Conservation (phyloP, 225 moss, liverwort and hornwort species). For the Marchantia polymorpha region DNA sequence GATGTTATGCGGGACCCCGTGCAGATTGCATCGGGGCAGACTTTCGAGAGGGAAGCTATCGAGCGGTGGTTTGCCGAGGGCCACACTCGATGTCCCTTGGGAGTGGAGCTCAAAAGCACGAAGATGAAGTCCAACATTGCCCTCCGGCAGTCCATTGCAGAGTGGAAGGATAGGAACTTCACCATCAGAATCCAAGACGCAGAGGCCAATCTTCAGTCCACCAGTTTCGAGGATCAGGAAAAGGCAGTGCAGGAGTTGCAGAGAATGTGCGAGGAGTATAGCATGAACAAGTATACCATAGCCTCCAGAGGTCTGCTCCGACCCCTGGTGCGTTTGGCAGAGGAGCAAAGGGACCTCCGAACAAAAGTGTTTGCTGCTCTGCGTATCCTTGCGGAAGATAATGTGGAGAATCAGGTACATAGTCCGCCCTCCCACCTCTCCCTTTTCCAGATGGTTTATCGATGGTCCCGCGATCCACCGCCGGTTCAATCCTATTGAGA, state of each 20-base stretch:
- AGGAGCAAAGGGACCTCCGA: constrained; percentile 45
- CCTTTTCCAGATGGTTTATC: neutral
- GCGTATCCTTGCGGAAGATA: constrained; percentile 59
- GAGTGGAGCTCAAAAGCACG: constrained; percentile 76
- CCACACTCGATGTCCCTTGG: constrained; percentile 72
- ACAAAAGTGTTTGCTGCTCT: constrained; percentile 56
- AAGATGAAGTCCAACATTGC: constrained; percentile 76
- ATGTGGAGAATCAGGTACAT: constrained; percentile 64
- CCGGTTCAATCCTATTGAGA: neutral
- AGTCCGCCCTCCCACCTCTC: neutral
- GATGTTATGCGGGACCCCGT: constrained; percentile 88
- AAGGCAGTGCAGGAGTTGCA: constrained; percentile 62
- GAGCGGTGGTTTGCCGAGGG: constrained; percentile 73
- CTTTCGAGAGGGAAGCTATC: constrained; percentile 72
- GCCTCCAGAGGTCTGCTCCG: constrained; percentile 63
- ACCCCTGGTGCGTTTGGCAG: constrained; percentile 60
- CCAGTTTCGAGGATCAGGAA: constrained; percentile 53
- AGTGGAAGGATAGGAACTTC: constrained; percentile 76
- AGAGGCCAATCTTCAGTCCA: constrained; percentile 54
- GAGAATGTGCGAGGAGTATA: constrained; percentile 67
- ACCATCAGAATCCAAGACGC: constrained; percentile 67
- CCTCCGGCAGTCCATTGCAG: constrained; percentile 69
- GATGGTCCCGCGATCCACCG: neutral
- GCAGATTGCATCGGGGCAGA: constrained; percentile 83
- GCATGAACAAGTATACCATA: constrained; percentile 71